Base-by-base conservation (phyloP, 176 grass and related monocot species). In the Saccharum officinarum region DNA sequence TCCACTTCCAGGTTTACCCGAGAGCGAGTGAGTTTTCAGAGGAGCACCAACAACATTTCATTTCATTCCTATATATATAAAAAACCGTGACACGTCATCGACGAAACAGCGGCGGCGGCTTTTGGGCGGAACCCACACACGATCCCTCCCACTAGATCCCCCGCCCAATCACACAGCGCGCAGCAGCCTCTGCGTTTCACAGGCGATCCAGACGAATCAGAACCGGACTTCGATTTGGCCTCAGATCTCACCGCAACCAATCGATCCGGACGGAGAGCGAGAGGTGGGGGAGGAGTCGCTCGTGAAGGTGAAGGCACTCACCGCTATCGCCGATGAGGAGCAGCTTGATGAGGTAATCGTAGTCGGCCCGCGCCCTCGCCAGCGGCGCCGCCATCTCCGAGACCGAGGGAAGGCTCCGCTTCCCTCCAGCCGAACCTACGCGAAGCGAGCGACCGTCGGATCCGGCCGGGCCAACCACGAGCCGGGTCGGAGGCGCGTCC, bases 241-340 rank as follows among this genome's bases (percentile, higher is more conserved):
- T 16, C 74, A 78, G 66, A 78, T 86, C 46, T 60, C 47, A 16
- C 61, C 8, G 10, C 6, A 31, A 66, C 41, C 83, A 23, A 66
- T 8, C 20, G 36, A 63, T n/a, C 18, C 2, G 10, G 9, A n/a
- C 60, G 28, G 13, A 1, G 26, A 30, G 26, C 12, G 38, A 71
- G 36, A 54, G 8, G 34, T 11, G 6, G 12, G n/a, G 37, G 10
- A 47, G 18, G 20, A 12, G 17, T 25, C 15, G 28, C 28, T 28
- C 28, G 16, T 17, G 20, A 7, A 1, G 61, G 17, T 25, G 18
- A 10, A 4, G 26, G 10, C 22, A 80, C 79, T 57, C 7, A 87
- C 85, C 71, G 79, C 78, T 87, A 63, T 87, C 86, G 26, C 86
- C 86, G 38, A 82, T 87, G 71, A 82, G 79, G 30, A 86, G 76